These are phyloP conservation scores for Fusarium decemcellulare DNA, from an alignment of 2,329 filamentous ascomycete species.

Conservation along the genomic window DNA sequence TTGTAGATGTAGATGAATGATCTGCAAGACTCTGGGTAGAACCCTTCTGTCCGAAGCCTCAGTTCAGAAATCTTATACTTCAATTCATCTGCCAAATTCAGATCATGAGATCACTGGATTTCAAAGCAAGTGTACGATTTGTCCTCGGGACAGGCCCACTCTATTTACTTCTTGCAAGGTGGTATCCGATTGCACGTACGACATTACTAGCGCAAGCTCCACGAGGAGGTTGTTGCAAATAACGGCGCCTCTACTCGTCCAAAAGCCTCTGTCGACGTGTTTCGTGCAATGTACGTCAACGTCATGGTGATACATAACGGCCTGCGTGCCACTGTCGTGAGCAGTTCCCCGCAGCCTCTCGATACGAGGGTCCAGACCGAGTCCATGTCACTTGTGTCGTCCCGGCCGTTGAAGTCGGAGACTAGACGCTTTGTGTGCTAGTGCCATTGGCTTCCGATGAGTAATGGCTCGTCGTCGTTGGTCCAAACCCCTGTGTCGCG, in stretches of 20 bases:
- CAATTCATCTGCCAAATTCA: neutral
- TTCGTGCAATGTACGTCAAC: neutral
- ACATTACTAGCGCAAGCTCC: neutral
- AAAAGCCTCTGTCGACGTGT: neutral
- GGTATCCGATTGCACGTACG: neutral
- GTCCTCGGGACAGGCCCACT: constrained; percentile 1
- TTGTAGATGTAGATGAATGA: neutral
- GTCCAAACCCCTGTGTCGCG: neutral
- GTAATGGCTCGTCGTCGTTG: neutral
- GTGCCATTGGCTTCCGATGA: neutral
- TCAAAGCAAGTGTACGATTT: constrained; percentile 15
- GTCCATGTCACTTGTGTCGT: neutral
- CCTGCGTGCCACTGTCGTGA: neutral
- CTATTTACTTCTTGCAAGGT: constrained; percentile 8
- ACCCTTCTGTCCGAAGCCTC: neutral
- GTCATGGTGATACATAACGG: neutral
- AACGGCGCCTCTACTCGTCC: constrained; percentile 1
- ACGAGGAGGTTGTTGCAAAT: constrained; percentile 12
- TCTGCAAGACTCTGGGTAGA: neutral
- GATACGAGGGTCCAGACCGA: constrained; percentile 1
- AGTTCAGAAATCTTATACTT: constrained; percentile 2
- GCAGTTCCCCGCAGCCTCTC: neutral
- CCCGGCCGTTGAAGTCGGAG: neutral
- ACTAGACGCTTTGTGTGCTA: neutral
- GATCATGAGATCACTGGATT: constrained; percentile 27